phyloP scores from a whole-genome alignment of 495 filamentous ascomycete species.

The Bacidia rubella region DNA sequence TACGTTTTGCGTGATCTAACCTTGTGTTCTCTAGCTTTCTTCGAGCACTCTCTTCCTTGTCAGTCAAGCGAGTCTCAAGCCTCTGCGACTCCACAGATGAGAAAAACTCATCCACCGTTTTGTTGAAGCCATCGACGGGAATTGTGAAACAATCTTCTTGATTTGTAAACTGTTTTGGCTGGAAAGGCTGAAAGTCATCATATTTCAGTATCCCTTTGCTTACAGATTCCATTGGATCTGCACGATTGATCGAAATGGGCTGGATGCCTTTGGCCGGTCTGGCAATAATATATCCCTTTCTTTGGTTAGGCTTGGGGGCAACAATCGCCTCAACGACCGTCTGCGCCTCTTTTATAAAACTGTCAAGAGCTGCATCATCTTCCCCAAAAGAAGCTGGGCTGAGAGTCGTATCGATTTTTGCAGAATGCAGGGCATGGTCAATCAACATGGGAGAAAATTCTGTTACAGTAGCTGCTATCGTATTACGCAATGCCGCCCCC shows the following conservation, averaged over 20 bases:
- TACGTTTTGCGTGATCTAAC: conserved; percentile 66
- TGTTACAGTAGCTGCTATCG: conserved; percentile 65
- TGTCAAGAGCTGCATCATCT: conserved; percentile 47
- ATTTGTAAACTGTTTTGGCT: conserved; percentile 67
- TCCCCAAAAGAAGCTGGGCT: conserved; percentile 55
- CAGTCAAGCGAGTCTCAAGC: conserved; percentile 66
- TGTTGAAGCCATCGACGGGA: conserved; percentile 73
- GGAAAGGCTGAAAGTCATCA: conserved; percentile 92
- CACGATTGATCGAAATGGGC: conserved; percentile 19
- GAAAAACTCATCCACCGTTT: conserved; percentile 90
- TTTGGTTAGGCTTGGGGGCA: conserved; percentile 29
- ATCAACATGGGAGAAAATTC: conserved; percentile 78
- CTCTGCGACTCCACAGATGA: conserved; percentile 92
- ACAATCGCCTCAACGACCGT: conserved; percentile 45
- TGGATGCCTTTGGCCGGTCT: conserved; percentile 32
- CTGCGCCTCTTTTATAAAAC: conserved; percentile 55
- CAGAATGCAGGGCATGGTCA: conserved; percentile 67
- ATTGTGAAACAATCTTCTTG: conserved; percentile 50
- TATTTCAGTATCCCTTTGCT: conserved; percentile 47
- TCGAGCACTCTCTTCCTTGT: conserved; percentile 68
- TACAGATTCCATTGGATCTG: conserved; percentile 23
- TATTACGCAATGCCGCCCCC: conserved; percentile 60
- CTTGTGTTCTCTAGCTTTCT: conserved; percentile 69
- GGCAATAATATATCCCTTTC: conserved; percentile 80
- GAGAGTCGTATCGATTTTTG: conserved; percentile 48